Evolutionary conservation across 257 asterid species (phyloP).

Genomic region (Plantago major): DNA sequence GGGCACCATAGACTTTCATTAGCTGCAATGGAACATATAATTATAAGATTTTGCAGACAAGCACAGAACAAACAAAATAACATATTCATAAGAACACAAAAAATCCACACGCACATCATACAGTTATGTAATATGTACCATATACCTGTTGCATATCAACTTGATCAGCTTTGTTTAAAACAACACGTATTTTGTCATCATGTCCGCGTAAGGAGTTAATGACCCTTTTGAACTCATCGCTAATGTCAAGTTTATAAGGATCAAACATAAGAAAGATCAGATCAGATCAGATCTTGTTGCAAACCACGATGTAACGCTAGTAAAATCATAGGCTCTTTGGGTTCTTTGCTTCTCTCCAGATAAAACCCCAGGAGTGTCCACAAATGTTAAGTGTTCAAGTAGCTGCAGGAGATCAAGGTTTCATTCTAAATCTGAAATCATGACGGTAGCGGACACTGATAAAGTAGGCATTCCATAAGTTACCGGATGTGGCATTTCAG

Average conservation of each 20-base stretch:
- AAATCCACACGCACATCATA: too few species aligned
- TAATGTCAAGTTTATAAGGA: constrained; percentile 95
- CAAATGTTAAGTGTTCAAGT: constrained; percentile 89
- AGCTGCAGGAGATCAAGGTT: constrained; percentile 36
- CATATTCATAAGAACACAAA: too few species aligned
- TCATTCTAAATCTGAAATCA: not conserved
- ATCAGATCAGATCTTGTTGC: constrained; percentile 92
- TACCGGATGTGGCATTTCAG: constrained; percentile 57
- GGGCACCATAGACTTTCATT: constrained; percentile 96
- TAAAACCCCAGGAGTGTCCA: constrained; percentile 95
- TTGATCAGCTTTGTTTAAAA: constrained; percentile 95
- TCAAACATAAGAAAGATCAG: constrained; percentile 82
- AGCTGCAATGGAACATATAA: constrained; percentile 43
- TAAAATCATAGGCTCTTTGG: constrained; percentile 92
- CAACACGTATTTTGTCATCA: constrained; percentile 96
- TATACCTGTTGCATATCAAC: constrained; percentile 93
- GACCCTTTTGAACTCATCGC: constrained; percentile 93
- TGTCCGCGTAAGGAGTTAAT: constrained; percentile 90
- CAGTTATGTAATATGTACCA: too few species aligned
- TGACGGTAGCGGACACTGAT: not conserved
- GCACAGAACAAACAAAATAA: too few species aligned
- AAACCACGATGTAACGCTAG: constrained; percentile 98
- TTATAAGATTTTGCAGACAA: too few species aligned
- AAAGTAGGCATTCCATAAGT: constrained; percentile 14
- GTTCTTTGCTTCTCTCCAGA: constrained; percentile 98